Conservation (phyloP, 176 grass and related monocot genomes). For the Thalia dealbata region DNA sequence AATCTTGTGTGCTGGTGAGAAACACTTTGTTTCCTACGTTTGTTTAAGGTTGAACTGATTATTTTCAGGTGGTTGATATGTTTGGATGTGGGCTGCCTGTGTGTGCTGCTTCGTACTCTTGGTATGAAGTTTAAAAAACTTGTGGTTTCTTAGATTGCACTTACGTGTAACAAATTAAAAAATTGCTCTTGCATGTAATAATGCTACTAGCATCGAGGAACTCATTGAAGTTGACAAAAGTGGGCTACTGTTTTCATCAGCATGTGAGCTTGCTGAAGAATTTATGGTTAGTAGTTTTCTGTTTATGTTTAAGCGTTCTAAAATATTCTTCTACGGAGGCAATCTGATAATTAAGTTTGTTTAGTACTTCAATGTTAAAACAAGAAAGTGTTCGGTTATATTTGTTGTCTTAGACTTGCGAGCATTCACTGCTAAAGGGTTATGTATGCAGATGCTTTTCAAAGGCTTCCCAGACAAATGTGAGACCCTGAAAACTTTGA, state of each 20-base stretch:
- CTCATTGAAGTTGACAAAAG: slow-evolving; percentile 81
- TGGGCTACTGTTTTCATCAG: slow-evolving; percentile 83
- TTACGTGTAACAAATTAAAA: neutral
- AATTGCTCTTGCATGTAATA: slow-evolving; percentile 20
- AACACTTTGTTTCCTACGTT: neutral
- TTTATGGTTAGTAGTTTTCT: slow-evolving; percentile 45
- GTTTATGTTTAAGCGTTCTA: neutral
- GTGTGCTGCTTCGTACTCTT: slow-evolving; percentile 95
- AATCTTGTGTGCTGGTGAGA: neutral
- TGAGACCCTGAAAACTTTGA: slow-evolving; percentile 44
- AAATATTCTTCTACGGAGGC: neutral
- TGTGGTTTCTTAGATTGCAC: slow-evolving; percentile 1
- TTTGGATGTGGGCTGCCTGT: slow-evolving; percentile 98
- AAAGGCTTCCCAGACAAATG: slow-evolving; percentile 80
- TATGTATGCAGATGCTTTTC: slow-evolving; percentile 73
- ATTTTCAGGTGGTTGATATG: slow-evolving; percentile 92
- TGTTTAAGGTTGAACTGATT: neutral
- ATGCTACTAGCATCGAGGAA: slow-evolving; percentile 64
- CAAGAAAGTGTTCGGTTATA: neutral
- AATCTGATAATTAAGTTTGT: neutral
- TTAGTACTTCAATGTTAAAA: neutral
- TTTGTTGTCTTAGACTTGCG: neutral
- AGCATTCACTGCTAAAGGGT: slow-evolving; percentile 1
- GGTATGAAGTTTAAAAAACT: slow-evolving; percentile 37
- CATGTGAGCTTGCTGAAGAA: slow-evolving; percentile 95